Evolutionary conservation across 768 basidiomycete species (phyloP).

Genomic region (Mycena metata): DNA sequence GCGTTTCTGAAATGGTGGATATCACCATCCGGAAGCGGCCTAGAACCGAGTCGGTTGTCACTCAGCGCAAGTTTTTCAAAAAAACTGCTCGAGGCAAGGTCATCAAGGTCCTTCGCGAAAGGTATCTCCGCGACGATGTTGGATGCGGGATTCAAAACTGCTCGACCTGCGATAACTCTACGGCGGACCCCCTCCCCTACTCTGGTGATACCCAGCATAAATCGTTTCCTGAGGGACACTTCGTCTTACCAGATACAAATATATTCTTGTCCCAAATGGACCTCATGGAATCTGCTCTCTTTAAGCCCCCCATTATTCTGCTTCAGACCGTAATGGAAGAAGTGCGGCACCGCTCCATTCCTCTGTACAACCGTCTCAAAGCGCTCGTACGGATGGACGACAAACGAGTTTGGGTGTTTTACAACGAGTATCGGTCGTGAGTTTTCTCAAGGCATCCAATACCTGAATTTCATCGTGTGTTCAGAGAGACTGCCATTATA

Average conservation of each 20-base stretch:
- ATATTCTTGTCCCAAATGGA: slow-evolving; percentile 98
- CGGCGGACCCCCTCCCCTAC: slow-evolving; percentile 66
- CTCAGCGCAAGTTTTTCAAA: slow-evolving; percentile 94
- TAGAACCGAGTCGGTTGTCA: slow-evolving; percentile 76
- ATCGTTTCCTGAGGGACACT: slow-evolving; percentile 77
- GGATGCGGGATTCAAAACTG: slow-evolving; percentile 87
- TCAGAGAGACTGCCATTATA: slow-evolving; percentile 84
- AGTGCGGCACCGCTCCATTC: slow-evolving; percentile 93
- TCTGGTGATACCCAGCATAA: slow-evolving; percentile 71
- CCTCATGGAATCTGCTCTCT: slow-evolving; percentile 83
- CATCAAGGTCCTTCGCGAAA: slow-evolving; percentile 93
- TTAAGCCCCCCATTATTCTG: slow-evolving; percentile 86
- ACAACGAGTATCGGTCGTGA: slow-evolving; percentile 88
- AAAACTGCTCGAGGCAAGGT: slow-evolving; percentile 96
- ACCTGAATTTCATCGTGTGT: background rate
- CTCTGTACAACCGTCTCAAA: slow-evolving; percentile 93
- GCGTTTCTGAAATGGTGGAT: slow-evolving; percentile 51
- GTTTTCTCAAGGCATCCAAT: slow-evolving; percentile 46
- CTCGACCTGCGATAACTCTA: slow-evolving; percentile 63
- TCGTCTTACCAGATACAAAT: slow-evolving; percentile 94
- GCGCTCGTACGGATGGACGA: slow-evolving; percentile 88
- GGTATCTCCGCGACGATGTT: slow-evolving; percentile 94
- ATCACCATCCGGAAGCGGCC: slow-evolving; percentile 84
- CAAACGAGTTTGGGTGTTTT: slow-evolving; percentile 87
- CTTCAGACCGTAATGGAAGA: slow-evolving; percentile 97